These are phyloP conservation scores for Colletotrichum sp. DNA, from an alignment of 2,329 filamentous ascomycete species.

Conservation along the genomic window DNA sequence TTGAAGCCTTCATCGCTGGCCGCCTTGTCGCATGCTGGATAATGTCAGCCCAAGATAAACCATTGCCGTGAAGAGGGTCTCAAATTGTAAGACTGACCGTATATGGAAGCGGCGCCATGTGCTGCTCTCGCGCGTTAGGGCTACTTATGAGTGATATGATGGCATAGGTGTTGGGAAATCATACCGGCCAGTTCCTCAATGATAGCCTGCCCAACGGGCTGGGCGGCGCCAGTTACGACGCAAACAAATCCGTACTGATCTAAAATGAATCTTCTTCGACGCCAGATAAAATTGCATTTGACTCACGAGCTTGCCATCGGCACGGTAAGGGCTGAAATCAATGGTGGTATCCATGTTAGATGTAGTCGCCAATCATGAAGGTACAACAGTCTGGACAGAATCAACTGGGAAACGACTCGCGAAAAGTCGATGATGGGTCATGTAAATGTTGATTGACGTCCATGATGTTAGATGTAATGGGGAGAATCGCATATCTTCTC, in stretches of 20 bases:
- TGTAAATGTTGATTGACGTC: not conserved
- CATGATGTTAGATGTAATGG: not conserved
- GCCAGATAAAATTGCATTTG: not conserved
- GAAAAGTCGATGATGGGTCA: not conserved
- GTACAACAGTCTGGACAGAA: not conserved
- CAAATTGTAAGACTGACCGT: slow-evolving; percentile 39
- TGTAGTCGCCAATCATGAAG: not conserved
- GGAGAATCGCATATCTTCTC: not conserved
- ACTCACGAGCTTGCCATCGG: slow-evolving; percentile 61
- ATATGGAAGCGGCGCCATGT: slow-evolving; percentile 69
- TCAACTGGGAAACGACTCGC: not conserved
- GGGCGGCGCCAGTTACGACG: slow-evolving; percentile 66
- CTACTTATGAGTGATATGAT: not conserved
- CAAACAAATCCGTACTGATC: slow-evolving; percentile 67
- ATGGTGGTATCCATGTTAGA: slow-evolving; percentile 37
- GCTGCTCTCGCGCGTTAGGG: slow-evolving; percentile 39
- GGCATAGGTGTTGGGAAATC: not conserved
- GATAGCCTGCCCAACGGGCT: slow-evolving; percentile 65
- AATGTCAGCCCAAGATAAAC: not conserved
- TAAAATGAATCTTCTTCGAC: not conserved
- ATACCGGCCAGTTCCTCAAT: slow-evolving; percentile 62
- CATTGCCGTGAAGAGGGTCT: not conserved
- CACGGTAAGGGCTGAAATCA: slow-evolving; percentile 61
- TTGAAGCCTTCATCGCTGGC: slow-evolving; percentile 43
- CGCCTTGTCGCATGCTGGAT: slow-evolving; percentile 51